Conservation (phyloP, 1,284 basidiomycete genomes). For the Pseudozyma hubeiensis region DNA sequence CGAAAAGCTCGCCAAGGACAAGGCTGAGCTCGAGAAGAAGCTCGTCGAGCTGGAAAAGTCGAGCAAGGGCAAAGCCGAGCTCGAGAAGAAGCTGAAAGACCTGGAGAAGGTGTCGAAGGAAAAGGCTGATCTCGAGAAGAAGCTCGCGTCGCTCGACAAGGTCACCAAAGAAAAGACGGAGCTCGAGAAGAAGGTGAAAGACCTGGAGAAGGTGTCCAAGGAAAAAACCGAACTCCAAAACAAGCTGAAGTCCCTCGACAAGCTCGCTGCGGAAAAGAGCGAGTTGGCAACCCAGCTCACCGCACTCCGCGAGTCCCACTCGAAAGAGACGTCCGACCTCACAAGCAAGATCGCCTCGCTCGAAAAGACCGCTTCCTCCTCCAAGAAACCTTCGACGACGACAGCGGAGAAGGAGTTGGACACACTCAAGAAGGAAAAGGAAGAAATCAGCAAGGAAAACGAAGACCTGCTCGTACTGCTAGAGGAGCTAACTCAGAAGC, state of each 20-base stretch:
- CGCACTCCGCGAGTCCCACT: not conserved
- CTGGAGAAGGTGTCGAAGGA: conserved; percentile 38
- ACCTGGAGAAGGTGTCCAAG: conserved; percentile 7
- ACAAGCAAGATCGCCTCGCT: conserved; percentile 16
- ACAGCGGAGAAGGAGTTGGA: conserved; percentile 13
- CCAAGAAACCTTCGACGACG: conserved; percentile 3
- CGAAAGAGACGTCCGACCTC: conserved; percentile 4
- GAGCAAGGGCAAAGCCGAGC: conserved; percentile 15
- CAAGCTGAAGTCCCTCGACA: conserved; percentile 4
- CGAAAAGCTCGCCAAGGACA: conserved; percentile 37
- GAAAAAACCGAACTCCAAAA: conserved; percentile 5
- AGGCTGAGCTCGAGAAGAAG: conserved; percentile 65
- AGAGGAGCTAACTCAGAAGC: conserved; percentile 89
- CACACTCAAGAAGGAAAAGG: conserved; percentile 37
- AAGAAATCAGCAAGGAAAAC: conserved; percentile 90
- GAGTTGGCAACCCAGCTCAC: not conserved
- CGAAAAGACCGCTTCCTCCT: conserved; percentile 4
- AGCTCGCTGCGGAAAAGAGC: not conserved
- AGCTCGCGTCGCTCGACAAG: conserved; percentile 80
- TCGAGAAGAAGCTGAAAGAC: conserved; percentile 7
- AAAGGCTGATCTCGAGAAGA: conserved; percentile 65
- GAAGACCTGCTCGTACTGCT: conserved; percentile 92
- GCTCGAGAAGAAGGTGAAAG: conserved; percentile 12
- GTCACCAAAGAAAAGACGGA: conserved; percentile 71
- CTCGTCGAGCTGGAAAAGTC: conserved; percentile 3